Evolutionary conservation across 2,329 filamentous ascomycete genomes (phyloP).

Genomic region (Penicillium vulpinum): DNA sequence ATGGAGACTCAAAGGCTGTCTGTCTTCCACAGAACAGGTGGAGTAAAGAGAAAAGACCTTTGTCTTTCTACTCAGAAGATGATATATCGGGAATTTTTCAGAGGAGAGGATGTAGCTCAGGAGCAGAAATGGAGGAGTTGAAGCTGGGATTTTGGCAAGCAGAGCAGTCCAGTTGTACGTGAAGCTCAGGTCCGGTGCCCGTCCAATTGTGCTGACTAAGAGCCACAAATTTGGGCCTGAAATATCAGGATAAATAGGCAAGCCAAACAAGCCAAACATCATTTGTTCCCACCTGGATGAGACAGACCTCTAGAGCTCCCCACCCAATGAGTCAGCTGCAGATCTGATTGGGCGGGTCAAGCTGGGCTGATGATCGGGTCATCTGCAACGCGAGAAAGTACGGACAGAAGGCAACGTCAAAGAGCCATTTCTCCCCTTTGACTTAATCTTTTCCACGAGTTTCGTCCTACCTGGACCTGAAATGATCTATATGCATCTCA

Average conservation of each 20-base stretch:
- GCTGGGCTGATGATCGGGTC: constrained; percentile 17
- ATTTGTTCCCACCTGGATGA: neutral
- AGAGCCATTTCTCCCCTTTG: constrained; percentile 2
- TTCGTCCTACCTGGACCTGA: constrained; percentile 14
- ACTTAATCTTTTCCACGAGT: constrained; percentile 14
- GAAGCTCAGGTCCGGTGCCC: constrained; percentile 10
- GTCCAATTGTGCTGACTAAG: constrained; percentile 17
- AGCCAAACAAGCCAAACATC: constrained; percentile 10
- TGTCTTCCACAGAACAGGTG: constrained; percentile 3
- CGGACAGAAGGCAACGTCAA: constrained; percentile 7
- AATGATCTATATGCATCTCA: constrained; percentile 15
- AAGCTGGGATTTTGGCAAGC: constrained; percentile 7
- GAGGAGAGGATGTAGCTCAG: neutral
- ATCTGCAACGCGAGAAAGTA: constrained; percentile 16
- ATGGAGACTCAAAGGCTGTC: constrained; percentile 15
- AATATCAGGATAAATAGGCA: neutral
- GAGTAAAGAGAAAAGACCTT: neutral
- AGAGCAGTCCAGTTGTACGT: constrained; percentile 6
- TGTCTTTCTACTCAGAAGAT: neutral
- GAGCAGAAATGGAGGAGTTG: neutral
- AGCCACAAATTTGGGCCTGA: constrained; percentile 10
- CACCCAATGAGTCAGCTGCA: constrained; percentile 14
- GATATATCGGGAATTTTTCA: neutral
- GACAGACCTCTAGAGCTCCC: constrained; percentile 20
- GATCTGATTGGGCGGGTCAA: constrained; percentile 17